Base-by-base conservation (phyloP, 192 early-diverging fungal species). In the Backusella liffmaniae region DNA sequence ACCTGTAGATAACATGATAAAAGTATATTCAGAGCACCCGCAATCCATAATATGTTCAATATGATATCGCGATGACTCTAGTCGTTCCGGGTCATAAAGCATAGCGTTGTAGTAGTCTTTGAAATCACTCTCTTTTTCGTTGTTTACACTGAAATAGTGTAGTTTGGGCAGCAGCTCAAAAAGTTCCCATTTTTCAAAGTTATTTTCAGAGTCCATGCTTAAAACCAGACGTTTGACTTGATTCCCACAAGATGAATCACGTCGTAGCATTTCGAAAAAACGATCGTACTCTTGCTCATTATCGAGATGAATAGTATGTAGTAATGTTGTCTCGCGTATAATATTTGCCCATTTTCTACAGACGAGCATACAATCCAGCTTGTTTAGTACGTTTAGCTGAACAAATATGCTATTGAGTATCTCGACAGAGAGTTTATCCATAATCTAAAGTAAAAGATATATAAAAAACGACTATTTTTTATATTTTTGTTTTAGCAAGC, bases 361-460 rank as follows among this genome's bases (percentile, higher is more conserved):
- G 10, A 62, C 56, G 13, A 62, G 56, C 56, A 62, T 62, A 29
- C 56, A 62, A 1, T 62, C 23, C 12, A 62, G 10, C 56, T 62
- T 62, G 23, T 62, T 62, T 26, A 62, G 2, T 26, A 62, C 23
- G 12, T 62, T 23, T 3, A 62, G 9, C 4, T 62, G 21, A 26
- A 29, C 3, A 62, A 62, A 62, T 26, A 62, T 62, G 12, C 26
- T 62, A 62, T 23, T 62, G 26, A 62, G 56, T 9, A 62, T 26
- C 9, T 62, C 56, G 26, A 62, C 26, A 62, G 56, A 62, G 21
- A 62, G 56, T 62, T 62, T 62, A 62, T 62, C 56, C 56, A 62
- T 62, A 2, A 62, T 5, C 10, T 5, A 26, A 26, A 59, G 53
- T 5, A 59, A 21, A 59, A 21, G 32, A 3, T 32, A 3, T 32